These are phyloP conservation scores for Emmonsia crescens DNA, from an alignment of 2,329 filamentous ascomycete species.

Conservation along the genomic window DNA sequence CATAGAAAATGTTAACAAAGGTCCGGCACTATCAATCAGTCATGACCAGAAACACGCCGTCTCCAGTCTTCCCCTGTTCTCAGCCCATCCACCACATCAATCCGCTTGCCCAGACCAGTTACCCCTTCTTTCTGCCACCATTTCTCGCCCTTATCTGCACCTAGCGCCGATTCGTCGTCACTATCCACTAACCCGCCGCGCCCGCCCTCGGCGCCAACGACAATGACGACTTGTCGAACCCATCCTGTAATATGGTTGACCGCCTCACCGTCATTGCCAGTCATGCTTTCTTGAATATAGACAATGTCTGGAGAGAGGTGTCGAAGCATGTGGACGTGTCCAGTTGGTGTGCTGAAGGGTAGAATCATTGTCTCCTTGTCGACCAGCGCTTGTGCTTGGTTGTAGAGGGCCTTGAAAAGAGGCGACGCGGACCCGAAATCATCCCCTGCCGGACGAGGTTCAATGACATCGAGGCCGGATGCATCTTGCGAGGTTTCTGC, in stretches of 20 bases:
- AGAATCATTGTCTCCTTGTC: slow-evolving; percentile 79
- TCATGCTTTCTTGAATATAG: slow-evolving; percentile 77
- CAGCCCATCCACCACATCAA: slow-evolving; percentile 76
- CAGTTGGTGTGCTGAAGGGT: slow-evolving; percentile 73
- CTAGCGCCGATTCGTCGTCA: slow-evolving; percentile 44
- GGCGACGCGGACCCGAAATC: slow-evolving; percentile 41
- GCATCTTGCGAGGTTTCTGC: slow-evolving; percentile 36
- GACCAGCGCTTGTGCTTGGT: slow-evolving; percentile 66
- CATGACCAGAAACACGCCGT: slow-evolving; percentile 59
- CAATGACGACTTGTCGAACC: slow-evolving; percentile 52
- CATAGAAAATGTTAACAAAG: not conserved
- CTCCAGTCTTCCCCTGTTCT: slow-evolving; percentile 80
- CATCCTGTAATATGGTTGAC: slow-evolving; percentile 57
- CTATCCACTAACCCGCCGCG: slow-evolving; percentile 72
- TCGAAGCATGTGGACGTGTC: slow-evolving; percentile 75
- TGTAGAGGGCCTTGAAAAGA: slow-evolving; percentile 68
- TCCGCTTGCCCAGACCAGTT: slow-evolving; percentile 74
- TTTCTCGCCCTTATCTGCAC: slow-evolving; percentile 19
- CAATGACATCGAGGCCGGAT: slow-evolving; percentile 43
- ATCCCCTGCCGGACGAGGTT: slow-evolving; percentile 35
- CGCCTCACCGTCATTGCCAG: slow-evolving; percentile 61
- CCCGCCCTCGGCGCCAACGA: slow-evolving; percentile 47
- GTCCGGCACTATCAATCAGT: slow-evolving; percentile 24
- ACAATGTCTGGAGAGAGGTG: slow-evolving; percentile 77
- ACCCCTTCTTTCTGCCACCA: slow-evolving; percentile 62